A percentile compares a stretch with the other conserved stretches of the same genome.
Evolutionary conservation across 306 rosid genomes (phyloP).

Genomic region (Begonia peltatifolia): DNA sequence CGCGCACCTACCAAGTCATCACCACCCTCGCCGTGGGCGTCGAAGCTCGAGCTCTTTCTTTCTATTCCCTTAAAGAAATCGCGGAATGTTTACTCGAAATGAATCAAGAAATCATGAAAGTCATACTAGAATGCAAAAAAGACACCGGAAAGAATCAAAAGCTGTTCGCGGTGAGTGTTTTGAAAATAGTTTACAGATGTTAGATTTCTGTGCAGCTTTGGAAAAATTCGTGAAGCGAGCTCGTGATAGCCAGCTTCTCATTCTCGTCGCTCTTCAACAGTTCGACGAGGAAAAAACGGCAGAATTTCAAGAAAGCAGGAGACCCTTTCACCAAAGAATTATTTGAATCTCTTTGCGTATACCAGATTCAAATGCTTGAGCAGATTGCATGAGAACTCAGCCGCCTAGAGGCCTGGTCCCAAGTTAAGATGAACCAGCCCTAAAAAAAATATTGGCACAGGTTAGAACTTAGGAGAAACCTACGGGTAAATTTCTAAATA

Average conservation of each 20-base stretch:
- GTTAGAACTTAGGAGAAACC: too few species aligned
- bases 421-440: too few species aligned
- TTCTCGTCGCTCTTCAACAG: conserved; percentile 61
- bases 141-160: conserved; percentile 87
- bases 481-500: too few species aligned
- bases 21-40: conserved; percentile 66
- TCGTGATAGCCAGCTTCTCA: conserved; percentile 63
- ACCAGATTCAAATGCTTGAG: too few species aligned
- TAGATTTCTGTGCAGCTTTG: conserved; percentile 81
- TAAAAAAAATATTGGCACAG: too few species aligned
- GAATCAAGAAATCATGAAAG: conserved; percentile 89
- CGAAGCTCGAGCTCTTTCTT: conserved; percentile 73
- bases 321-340: too few species aligned
- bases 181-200: conserved; percentile 70
- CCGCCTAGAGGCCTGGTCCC: too few species aligned
- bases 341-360: too few species aligned
- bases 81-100: conserved; percentile 69
- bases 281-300: conserved; percentile 52
- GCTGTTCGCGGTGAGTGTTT: conserved; percentile 80
- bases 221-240: conserved; percentile 69
- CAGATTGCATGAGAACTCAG: background rate
- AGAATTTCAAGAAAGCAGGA: too few species aligned
- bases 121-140: conserved; percentile 81
- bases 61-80: conserved; percentile 63
- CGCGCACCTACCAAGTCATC: conserved; percentile 65